Conservation (phyloP, 2,329 filamentous ascomycete species). For the Annulohypoxylon truncatum region DNA sequence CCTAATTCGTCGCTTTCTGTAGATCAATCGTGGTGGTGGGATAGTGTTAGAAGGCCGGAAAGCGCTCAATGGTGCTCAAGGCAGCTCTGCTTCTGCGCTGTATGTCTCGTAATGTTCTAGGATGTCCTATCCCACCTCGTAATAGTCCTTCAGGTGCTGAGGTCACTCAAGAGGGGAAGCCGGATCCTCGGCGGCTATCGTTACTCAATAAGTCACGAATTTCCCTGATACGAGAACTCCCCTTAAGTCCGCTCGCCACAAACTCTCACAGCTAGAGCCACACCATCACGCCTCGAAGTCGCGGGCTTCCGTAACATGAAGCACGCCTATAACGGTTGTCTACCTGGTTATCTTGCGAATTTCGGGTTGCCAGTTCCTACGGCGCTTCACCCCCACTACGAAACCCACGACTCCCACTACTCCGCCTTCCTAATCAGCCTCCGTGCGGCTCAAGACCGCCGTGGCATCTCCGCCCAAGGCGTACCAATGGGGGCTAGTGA, state of each 20-base stretch:
- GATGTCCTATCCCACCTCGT: conserved; percentile 8
- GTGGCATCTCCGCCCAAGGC: conserved; percentile 8
- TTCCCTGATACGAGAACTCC: conserved; percentile 15
- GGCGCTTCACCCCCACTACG: conserved; percentile 26
- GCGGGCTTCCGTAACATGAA: conserved; percentile 6
- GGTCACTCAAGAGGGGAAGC: conserved; percentile 13
- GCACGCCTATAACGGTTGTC: conserved; percentile 16
- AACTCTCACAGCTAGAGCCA: conserved; percentile 5
- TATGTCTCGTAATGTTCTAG: background rate
- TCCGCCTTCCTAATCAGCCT: conserved; percentile 13
- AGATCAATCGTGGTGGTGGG: conserved; percentile 10
- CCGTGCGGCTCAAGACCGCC: conserved; percentile 17
- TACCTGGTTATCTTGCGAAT: conserved; percentile 11
- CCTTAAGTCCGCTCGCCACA: conserved; percentile 12
- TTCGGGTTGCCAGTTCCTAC: conserved; percentile 26
- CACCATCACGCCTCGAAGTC: conserved; percentile 3
- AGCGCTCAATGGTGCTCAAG: background rate
- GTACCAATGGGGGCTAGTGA: background rate
- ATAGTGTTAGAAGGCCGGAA: conserved; percentile 1
- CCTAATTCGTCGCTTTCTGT: conserved; percentile 18
- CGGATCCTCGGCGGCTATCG: conserved; percentile 7
- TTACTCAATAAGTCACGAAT: conserved; percentile 15
- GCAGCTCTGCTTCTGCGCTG: background rate
- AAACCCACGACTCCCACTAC: conserved; percentile 11
- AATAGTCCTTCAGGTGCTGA: conserved; percentile 2